These are phyloP conservation scores for Xylariaceae sp. DNA, from an alignment of 2,329 filamentous ascomycete genomes.

Conservation along the genomic window DNA sequence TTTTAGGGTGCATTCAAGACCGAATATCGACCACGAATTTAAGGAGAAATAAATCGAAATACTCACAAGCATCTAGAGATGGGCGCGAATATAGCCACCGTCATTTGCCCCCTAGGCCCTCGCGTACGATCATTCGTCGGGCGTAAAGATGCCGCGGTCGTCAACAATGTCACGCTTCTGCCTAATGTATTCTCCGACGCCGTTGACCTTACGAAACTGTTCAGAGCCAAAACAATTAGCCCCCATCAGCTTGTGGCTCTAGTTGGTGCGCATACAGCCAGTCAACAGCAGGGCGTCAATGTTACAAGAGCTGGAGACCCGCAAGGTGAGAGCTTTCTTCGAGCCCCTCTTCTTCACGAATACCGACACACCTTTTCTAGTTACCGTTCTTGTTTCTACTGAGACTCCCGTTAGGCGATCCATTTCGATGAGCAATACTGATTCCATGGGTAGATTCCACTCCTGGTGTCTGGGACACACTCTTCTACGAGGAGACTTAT, in stretches of 20 bases:
- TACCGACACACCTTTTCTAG: too few relatives aligned
- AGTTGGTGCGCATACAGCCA: constrained; percentile 53
- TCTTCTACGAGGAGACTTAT: constrained; percentile 46
- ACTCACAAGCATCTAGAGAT: constrained; percentile 35
- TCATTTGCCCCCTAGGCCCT: constrained; percentile 45
- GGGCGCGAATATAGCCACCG: constrained; percentile 48
- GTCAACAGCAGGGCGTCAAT: constrained; percentile 47
- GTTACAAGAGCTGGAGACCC: constrained; percentile 39
- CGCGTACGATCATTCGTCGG: constrained; percentile 51
- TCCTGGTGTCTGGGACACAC: constrained; percentile 51
- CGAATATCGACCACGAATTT: background rate
- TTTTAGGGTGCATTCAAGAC: background rate
- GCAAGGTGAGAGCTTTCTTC: constrained; percentile 39
- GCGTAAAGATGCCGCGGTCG: constrained; percentile 42
- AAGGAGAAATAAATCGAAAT: background rate
- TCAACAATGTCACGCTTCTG: constrained; percentile 41
- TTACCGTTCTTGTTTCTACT: too few relatives aligned
- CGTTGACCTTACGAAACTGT: constrained; percentile 47
- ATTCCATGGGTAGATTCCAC: constrained; percentile 26
- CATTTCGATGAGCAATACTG: too few relatives aligned
- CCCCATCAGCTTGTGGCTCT: constrained; percentile 51
- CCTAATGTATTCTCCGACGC: constrained; percentile 44
- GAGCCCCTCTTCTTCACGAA: too few relatives aligned
- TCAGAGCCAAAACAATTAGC: constrained; percentile 52
- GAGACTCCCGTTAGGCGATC: too few relatives aligned